A percentile compares a stretch with the other conserved stretches of the same genome.
These are phyloP conservation scores for Stenocarpella maydis DNA, from an alignment of 2,329 filamentous ascomycete genomes.

Conservation along the genomic window DNA sequence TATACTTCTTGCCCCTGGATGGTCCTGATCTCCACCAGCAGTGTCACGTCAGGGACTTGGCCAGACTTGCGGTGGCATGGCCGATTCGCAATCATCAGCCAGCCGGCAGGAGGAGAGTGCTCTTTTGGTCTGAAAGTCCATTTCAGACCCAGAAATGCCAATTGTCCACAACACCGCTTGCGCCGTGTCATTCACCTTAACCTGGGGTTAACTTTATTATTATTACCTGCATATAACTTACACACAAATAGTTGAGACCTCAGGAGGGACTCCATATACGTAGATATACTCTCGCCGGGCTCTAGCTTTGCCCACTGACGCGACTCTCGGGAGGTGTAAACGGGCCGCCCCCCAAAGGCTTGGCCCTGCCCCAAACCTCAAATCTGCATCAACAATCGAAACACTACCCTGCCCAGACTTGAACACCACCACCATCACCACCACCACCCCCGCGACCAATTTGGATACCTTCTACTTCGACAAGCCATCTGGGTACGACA, in stretches of 20 bases:
- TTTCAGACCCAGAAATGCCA: background rate
- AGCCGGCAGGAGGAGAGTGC: background rate
- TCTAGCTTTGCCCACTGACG: slow-evolving; percentile 23
- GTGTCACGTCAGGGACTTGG: slow-evolving; percentile 22
- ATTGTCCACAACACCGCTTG: slow-evolving; percentile 22
- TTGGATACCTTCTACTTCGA: slow-evolving; percentile 4
- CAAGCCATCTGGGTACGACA: background rate
- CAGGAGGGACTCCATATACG: background rate
- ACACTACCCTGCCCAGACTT: slow-evolving; percentile 22
- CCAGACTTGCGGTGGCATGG: slow-evolving; percentile 23
- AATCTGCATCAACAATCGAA: slow-evolving; percentile 17
- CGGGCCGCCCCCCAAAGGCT: slow-evolving; percentile 8
- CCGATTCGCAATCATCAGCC: slow-evolving; percentile 3
- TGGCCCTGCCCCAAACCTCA: slow-evolving; percentile 23
- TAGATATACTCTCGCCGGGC: background rate
- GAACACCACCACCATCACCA: background rate
- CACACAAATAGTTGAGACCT: no score
- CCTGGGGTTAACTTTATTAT: no score
- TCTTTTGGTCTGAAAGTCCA: background rate
- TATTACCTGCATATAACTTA: background rate
- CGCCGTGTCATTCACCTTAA: no score
- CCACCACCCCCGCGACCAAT: no score
- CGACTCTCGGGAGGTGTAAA: slow-evolving; percentile 1
- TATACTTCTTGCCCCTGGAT: slow-evolving; percentile 16
- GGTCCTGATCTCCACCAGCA: slow-evolving; percentile 16